Evolutionary conservation across 2,329 filamentous ascomycete species (phyloP).

Genomic region (Mycogone perniciosa): DNA sequence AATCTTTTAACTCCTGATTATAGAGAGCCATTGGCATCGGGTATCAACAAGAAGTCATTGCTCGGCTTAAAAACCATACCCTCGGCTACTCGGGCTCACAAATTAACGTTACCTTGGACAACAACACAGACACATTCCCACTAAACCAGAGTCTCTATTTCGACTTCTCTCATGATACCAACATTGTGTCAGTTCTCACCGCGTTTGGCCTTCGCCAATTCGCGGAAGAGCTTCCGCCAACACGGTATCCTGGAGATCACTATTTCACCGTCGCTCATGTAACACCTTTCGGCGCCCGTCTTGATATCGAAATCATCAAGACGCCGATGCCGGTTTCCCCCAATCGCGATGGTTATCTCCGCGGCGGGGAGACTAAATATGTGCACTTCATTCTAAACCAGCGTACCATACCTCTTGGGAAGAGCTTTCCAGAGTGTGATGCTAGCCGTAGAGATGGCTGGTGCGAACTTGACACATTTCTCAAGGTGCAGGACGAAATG

Average conservation of each 20-base stretch:
- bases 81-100: conserved; percentile 52
- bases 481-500: conserved; percentile 55
- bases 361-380: conserved; percentile 56
- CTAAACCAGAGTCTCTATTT: conserved; percentile 68
- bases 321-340: conserved; percentile 57
- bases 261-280: conserved; percentile 61
- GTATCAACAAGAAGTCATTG: conserved; percentile 66
- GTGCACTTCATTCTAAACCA: conserved; percentile 71
- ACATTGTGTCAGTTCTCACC: conserved; percentile 62
- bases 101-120: conserved; percentile 65
- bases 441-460: conserved; percentile 61
- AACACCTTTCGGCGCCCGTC: conserved; percentile 63
- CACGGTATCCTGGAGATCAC: conserved; percentile 49
- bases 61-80: conserved; percentile 62
- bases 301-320: conserved; percentile 69
- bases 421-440: conserved; percentile 60
- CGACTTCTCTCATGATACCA: conserved; percentile 74
- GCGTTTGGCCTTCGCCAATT: conserved; percentile 71
- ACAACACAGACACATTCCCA: conserved; percentile 62
- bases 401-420: conserved; percentile 62
- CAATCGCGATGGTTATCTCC: conserved; percentile 46
- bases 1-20: neutral
- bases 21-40: conserved; percentile 65
- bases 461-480: conserved; percentile 66
- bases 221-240: conserved; percentile 48